phyloP scores from a whole-genome alignment of 495 filamentous ascomycete species.

The Trichoderma orchidacearum region DNA sequence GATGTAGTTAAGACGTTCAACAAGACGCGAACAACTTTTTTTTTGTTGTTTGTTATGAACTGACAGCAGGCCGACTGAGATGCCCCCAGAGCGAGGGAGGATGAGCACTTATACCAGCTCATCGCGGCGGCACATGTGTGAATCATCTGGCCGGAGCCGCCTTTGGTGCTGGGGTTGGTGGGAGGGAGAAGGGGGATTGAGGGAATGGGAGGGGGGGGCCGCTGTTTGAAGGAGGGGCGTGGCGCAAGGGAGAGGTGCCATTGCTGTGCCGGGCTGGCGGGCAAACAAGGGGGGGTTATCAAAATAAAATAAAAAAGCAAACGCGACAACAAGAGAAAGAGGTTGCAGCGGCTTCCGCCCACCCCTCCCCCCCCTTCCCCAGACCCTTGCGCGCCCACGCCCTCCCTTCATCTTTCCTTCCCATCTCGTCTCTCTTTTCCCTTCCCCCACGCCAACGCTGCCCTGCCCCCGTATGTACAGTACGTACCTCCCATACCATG shows the following conservation, averaged over 20 bases:
- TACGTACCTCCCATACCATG: too few relatives aligned
- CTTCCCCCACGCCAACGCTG: too few relatives aligned
- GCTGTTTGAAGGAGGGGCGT: neutral
- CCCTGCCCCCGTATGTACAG: too few relatives aligned
- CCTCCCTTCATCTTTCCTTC: neutral
- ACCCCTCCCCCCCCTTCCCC: neutral
- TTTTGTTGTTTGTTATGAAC: neutral
- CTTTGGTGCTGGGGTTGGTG: neutral
- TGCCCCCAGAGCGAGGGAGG: neutral
- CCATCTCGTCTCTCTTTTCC: too few relatives aligned
- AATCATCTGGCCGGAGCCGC: neutral
- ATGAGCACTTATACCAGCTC: neutral
- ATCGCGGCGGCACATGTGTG: neutral
- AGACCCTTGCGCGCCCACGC: neutral
- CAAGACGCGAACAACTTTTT: too few relatives aligned
- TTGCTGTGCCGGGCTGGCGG: neutral
- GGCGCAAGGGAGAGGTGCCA: neutral
- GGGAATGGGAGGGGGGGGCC: neutral
- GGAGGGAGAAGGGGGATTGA: neutral
- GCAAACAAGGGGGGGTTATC: neutral
- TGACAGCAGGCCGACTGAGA: neutral
- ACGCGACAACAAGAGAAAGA: neutral
- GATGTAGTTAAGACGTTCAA: too few relatives aligned
- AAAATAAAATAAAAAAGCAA: neutral
- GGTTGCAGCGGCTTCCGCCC: neutral